Conservation (phyloP, 2,329 filamentous ascomycete genomes). For the Lasiodiplodia citricola region DNA sequence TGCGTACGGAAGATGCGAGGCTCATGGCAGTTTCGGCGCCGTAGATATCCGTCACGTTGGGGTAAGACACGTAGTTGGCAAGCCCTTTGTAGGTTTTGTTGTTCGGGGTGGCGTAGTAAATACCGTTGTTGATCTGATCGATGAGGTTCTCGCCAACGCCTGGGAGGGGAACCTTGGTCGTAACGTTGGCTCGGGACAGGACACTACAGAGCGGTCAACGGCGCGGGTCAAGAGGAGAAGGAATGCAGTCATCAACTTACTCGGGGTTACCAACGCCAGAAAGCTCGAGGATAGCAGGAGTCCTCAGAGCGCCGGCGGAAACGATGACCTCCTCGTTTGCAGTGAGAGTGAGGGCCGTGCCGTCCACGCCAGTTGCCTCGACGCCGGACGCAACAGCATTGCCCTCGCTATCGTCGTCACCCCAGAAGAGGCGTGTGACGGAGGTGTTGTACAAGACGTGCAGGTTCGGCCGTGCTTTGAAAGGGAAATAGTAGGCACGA, state of each 20-base stretch:
- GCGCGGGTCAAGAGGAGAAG: not conserved
- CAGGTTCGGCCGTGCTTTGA: slow-evolving; percentile 46
- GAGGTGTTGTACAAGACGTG: slow-evolving; percentile 51
- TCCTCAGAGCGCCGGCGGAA: slow-evolving; percentile 29
- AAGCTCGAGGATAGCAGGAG: slow-evolving; percentile 30
- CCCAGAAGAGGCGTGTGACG: slow-evolving; percentile 49
- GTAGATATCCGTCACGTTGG: slow-evolving; percentile 34
- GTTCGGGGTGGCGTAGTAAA: slow-evolving; percentile 23
- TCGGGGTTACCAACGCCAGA: slow-evolving; percentile 31
- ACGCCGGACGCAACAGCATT: slow-evolving; percentile 31
- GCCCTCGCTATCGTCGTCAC: slow-evolving; percentile 27
- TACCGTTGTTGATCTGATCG: slow-evolving; percentile 31
- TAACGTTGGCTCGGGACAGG: slow-evolving; percentile 29
- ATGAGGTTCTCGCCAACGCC: slow-evolving; percentile 35
- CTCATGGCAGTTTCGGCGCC: slow-evolving; percentile 29
- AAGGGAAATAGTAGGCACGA: slow-evolving; percentile 55
- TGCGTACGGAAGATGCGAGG: slow-evolving; percentile 30
- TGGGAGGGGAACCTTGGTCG: slow-evolving; percentile 27
- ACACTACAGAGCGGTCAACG: not conserved
- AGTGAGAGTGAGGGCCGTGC: not conserved
- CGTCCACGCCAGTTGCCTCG: not conserved
- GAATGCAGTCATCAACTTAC: not conserved
- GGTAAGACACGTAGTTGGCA: slow-evolving; percentile 34
- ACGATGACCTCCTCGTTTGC: slow-evolving; percentile 32
- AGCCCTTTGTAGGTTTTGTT: slow-evolving; percentile 35